Percentiles rank a stretch among this genome's conserved stretches.
phyloP scores from a whole-genome alignment of 2,329 filamentous ascomycete genomes.

The Pseudogymnoascus sp. region DNA sequence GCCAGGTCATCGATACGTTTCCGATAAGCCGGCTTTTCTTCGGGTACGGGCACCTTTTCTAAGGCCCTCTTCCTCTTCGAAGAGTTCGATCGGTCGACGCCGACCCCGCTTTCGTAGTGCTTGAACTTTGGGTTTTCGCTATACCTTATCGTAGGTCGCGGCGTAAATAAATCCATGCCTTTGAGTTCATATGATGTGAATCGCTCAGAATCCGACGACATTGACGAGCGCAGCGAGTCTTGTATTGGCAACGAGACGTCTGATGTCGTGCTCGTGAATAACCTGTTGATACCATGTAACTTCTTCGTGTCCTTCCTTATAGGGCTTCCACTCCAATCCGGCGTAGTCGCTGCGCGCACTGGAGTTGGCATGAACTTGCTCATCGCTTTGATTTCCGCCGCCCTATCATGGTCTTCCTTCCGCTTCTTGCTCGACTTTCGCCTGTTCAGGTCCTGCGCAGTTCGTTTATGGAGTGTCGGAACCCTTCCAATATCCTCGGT shows the following conservation, averaged over 20 bases:
- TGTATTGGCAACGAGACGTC: constrained; percentile 67
- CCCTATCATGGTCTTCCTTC: constrained; percentile 65
- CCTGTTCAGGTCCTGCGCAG: constrained; percentile 50
- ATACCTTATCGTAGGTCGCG: constrained; percentile 74
- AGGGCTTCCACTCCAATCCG: constrained; percentile 50
- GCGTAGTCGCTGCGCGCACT: constrained; percentile 51
- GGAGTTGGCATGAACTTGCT: constrained; percentile 56
- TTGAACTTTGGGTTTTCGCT: constrained; percentile 55
- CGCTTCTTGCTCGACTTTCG: constrained; percentile 71
- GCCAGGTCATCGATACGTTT: constrained; percentile 65
- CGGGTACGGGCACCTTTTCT: constrained; percentile 46
- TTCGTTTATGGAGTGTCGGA: constrained; percentile 53
- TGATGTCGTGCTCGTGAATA: constrained; percentile 46
- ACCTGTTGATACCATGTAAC: constrained; percentile 45
- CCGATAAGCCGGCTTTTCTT: constrained; percentile 51
- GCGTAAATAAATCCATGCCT: constrained; percentile 70
- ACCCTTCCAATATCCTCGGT: constrained; percentile 35
- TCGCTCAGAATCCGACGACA: constrained; percentile 67
- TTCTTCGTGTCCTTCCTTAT: constrained; percentile 58
- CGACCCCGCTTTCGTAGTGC: constrained; percentile 34
- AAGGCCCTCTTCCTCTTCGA: constrained; percentile 37
- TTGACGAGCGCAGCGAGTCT: constrained; percentile 66
- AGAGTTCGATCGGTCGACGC: constrained; percentile 32
- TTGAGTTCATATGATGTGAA: constrained; percentile 69
- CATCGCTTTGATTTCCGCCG: constrained; percentile 85